A percentile compares a stretch with the other conserved stretches of the same genome.
These are phyloP conservation scores for Colletotrichum zoysiae DNA, from an alignment of 2,329 filamentous ascomycete species.

Conservation along the genomic window DNA sequence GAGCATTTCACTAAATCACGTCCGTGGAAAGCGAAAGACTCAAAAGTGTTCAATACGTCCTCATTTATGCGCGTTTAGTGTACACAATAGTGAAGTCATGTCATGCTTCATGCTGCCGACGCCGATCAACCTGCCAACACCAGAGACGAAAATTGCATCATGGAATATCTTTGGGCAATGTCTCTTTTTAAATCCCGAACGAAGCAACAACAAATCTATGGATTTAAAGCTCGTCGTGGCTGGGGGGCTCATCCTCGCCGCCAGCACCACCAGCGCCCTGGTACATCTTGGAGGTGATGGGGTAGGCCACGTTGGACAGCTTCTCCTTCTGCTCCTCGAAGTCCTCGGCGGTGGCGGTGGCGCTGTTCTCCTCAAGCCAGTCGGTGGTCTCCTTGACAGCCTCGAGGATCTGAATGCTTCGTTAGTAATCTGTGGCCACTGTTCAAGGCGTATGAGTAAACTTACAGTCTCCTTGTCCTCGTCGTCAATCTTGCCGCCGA, in stretches of 20 bases:
- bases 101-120: constrained; percentile 42
- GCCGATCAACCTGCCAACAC: constrained; percentile 43
- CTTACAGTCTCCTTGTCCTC: constrained; percentile 96
- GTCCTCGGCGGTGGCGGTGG: constrained; percentile 88
- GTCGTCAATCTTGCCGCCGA: constrained; percentile 97
- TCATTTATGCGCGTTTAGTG: constrained; percentile 42
- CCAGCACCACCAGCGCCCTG: constrained; percentile 72
- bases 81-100: constrained; percentile 39
- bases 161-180: constrained; percentile 41
- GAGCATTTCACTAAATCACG: background rate
- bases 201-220: constrained; percentile 42
- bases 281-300: constrained; percentile 99
- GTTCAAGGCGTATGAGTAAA: constrained; percentile 48
- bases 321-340: constrained; percentile 99
- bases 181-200: constrained; percentile 42
- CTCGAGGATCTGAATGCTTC: constrained; percentile 75
- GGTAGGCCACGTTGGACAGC: constrained; percentile 95
- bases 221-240: constrained; percentile 84
- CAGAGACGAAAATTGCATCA: constrained; percentile 40
- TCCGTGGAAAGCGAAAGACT: background rate
- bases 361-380: constrained; percentile 96
- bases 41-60: constrained; percentile 36
- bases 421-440: constrained; percentile 1
- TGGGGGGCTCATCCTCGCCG: constrained; percentile 75
- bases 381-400: constrained; percentile 97